Percentiles rank a stretch among this genome's conserved stretches.
These are phyloP conservation scores for Acanthochlamys bracteata DNA, from an alignment of 106 monocot species.

Conservation along the genomic window DNA sequence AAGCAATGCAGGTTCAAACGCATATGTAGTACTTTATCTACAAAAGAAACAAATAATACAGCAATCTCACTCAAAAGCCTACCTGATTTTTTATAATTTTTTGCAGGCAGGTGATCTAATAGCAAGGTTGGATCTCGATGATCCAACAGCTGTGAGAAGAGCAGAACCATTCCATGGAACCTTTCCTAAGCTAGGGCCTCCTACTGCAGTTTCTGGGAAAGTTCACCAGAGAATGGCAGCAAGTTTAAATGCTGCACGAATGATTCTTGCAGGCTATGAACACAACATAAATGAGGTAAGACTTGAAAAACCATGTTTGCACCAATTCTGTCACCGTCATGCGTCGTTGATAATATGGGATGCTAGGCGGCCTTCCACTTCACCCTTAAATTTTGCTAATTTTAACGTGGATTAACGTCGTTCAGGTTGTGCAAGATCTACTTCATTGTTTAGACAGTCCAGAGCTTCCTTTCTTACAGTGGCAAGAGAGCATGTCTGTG, in stretches of 20 bases:
- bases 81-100: no score
- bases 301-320: not conserved
- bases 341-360: no score
- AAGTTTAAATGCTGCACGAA: conserved; percentile 73
- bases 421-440: conserved; percentile 80
- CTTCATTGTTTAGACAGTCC: conserved; percentile 84
- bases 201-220: conserved; percentile 92
- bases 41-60: no score
- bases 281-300: conserved; percentile 72
- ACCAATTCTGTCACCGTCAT: no score
- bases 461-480: conserved; percentile 91
- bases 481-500: conserved; percentile 98
- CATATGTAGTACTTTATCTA: no score
- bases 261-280: conserved; percentile 98
- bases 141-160: conserved; percentile 85
- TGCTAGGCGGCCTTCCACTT: no score
- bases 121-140: conserved; percentile 89
- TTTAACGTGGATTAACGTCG: conserved; percentile 2
- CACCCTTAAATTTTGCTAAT: no score
- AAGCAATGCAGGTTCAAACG: conserved; percentile 98
- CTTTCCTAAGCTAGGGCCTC: conserved; percentile 78
- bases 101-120: conserved; percentile 84
- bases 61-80: no score
- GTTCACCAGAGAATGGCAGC: conserved; percentile 84
- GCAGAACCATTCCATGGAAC: conserved; percentile 76